Conservation (phyloP, 148 eudicot species). For the Diospyros kaki region DNA sequence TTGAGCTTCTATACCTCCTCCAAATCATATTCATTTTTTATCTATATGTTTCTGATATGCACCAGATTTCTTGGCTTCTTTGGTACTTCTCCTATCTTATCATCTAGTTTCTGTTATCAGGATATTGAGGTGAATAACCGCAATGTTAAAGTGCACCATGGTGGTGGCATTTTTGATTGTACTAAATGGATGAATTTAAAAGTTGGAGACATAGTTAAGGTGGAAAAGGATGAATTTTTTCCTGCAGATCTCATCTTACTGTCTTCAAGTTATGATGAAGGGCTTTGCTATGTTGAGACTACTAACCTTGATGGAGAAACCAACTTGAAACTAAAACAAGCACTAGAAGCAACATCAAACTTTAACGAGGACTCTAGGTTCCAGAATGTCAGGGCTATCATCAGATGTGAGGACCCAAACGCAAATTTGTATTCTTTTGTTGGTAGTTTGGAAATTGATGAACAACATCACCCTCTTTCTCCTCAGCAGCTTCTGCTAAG, state of each 20-base stretch:
- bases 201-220: conserved; percentile 44
- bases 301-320: conserved; percentile 59
- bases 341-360: conserved; percentile 30
- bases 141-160: conserved; percentile 29
- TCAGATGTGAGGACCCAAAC: conserved; percentile 47
- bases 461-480: conserved; percentile 15
- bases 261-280: conserved; percentile 49
- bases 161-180: conserved; percentile 26
- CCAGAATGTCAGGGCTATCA: conserved; percentile 21
- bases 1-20: too few species aligned
- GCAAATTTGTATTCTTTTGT: conserved; percentile 41
- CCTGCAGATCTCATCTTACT: conserved; percentile 40
- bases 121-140: conserved; percentile 36
- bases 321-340: conserved; percentile 38
- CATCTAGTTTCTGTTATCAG: conserved; percentile 13
- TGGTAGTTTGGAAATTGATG: conserved; percentile 28
- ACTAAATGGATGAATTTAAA: conserved; percentile 29
- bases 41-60: too few species aligned
- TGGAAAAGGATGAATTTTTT: conserved; percentile 37
- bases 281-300: conserved; percentile 52
- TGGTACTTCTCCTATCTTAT: too few species aligned
- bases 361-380: conserved; percentile 27
- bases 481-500: conserved; percentile 39
- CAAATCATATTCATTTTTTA: too few species aligned
- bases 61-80: too few species aligned